Base-by-base conservation (phyloP, 192 early-diverging fungal species). In the Coemansia sp. region DNA sequence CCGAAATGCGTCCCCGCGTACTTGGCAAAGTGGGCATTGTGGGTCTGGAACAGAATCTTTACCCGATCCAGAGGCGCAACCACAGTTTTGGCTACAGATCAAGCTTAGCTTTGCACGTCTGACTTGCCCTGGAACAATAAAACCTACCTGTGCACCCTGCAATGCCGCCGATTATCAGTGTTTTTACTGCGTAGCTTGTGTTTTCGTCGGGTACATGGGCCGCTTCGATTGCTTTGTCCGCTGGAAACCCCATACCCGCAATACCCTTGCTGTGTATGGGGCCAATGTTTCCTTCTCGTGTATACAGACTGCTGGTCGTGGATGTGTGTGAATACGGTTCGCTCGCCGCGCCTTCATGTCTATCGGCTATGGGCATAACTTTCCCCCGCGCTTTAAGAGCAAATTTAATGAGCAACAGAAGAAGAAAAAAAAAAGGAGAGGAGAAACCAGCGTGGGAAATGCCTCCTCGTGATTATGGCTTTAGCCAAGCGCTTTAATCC, bases 61-160 rank as follows among this genome's bases (percentile, higher is more conserved):
- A 92, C 88, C 39, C 90, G 81, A 66, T 92, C 90, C 41, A 92
- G 60, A 10, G 90, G 90, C 30, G 90, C 90, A 61, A 90, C 85
- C 0, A 80, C 79, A 4, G 88, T 85, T 53, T 90, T 92, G 7
- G 85, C 90, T 88, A 73, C 30, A 68, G 6, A 11, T 4, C 46
- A 40, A 18, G 41, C 41, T 8, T 43, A 14, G 15, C 14, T n/a
- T 48, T 30, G 26, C 28, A 48, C 1, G 4, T 31, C 15, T 8
- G 17, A 18, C 14, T 40, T 15, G 11, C 6, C 2, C 39, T 17
- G 15, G 15, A 18, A 14, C 12, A 43, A 43, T 14, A 14, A 14
- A 14, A 43, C 21, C 49, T 66, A 66, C 63, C 63, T 56, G 76
- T 79, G 56, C 76, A 79, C 26, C 76, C 76, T 1, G 76, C 76